A percentile compares a stretch with the other conserved stretches of the same genome.
Conservation (phyloP, 78 protist genomes). For the Protostelium mycophagum region DNA sequence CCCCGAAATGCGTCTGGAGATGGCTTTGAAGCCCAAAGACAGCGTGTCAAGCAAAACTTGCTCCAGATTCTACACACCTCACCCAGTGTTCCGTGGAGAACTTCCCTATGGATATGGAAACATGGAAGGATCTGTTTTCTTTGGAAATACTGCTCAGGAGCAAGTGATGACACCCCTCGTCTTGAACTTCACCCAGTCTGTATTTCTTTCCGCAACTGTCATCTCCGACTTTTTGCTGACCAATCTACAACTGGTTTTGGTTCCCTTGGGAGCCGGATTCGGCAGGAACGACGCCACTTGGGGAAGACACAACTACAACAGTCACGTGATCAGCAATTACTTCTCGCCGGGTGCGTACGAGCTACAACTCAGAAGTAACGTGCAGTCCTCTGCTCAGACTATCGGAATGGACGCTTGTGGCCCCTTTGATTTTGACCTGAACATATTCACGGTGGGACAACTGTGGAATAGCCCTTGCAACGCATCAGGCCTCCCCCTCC, state of each 20-base stretch:
- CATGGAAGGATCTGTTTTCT: not conserved
- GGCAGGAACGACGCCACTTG: not conserved
- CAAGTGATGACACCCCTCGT: not conserved
- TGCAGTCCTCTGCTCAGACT: not conserved
- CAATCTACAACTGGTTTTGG: not conserved
- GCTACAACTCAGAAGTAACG: not conserved
- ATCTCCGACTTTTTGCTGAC: not conserved
- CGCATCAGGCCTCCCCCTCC: not conserved
- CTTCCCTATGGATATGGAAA: not conserved
- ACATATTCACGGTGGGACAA: not conserved
- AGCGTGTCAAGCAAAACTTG: not conserved
- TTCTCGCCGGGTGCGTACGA: not conserved
- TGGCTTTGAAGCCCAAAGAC: not conserved
- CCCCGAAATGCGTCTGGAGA: not conserved
- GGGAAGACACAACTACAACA: not conserved
- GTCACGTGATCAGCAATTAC: not conserved
- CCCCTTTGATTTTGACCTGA: not conserved
- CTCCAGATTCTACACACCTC: not conserved
- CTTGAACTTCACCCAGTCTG: not conserved
- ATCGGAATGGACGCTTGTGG: not conserved
- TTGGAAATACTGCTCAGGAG: not conserved
- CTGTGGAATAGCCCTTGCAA: not conserved
- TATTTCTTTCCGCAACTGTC: not conserved
- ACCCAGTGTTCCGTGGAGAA: not conserved
- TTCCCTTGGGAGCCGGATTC: not conserved